Conservation (phyloP, 345 rosid genomes). For the Heritiera fomes region DNA sequence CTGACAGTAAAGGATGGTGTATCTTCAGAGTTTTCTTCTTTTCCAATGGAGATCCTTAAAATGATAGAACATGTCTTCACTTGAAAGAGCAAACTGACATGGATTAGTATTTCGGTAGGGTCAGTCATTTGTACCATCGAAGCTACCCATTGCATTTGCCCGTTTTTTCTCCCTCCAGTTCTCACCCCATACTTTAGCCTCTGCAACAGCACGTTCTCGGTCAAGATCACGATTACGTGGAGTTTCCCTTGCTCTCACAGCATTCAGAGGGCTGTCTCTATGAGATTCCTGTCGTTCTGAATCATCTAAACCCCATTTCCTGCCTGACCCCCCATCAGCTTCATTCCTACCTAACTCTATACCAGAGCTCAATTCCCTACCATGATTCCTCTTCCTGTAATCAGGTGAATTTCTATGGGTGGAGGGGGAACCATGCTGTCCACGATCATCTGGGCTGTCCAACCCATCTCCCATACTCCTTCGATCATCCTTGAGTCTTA, state of each 20-base stretch:
- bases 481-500: conserved; percentile 64
- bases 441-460: conserved; percentile 67
- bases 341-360: conserved; percentile 65
- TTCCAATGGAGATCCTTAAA: conserved; percentile 15
- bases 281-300: conserved; percentile 64
- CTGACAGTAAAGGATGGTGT: conserved; percentile 26
- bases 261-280: conserved; percentile 69
- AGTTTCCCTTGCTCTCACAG: conserved; percentile 66
- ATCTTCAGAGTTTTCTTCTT: conserved; percentile 31
- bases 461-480: conserved; percentile 65
- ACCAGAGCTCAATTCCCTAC: conserved; percentile 50
- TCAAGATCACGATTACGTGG: conserved; percentile 82
- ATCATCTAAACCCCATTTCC: conserved; percentile 68
- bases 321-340: conserved; percentile 73
- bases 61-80: conserved; percentile 24
- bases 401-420: conserved; percentile 80
- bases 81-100: conserved; percentile 2
- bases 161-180: conserved; percentile 91
- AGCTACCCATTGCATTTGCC: conserved; percentile 67
- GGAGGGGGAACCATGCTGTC: conserved; percentile 70
- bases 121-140: conserved; percentile 73
- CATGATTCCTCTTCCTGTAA: conserved; percentile 65
- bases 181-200: conserved; percentile 98
- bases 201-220: conserved; percentile 95
- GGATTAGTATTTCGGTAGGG: not conserved